Conservation (phyloP, 2,329 filamentous ascomycete species). For the Geosmithia putterillii region DNA sequence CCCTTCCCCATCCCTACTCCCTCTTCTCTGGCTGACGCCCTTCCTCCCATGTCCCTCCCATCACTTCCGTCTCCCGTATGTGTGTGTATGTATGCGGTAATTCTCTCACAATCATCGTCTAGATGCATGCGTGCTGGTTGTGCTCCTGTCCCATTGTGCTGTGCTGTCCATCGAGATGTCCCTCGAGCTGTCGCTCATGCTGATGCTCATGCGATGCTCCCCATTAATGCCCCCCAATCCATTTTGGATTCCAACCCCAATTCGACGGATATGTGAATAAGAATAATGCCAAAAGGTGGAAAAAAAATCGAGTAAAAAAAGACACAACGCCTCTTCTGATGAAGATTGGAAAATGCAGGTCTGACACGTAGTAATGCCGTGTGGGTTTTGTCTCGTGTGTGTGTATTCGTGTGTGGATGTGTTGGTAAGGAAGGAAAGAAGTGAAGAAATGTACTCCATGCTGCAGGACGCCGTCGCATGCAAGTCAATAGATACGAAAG, state of each 20-base stretch:
- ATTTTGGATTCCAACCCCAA: not conserved
- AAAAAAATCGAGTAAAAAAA: not conserved
- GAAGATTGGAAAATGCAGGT: not conserved
- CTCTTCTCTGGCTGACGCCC: not conserved
- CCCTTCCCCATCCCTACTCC: not conserved
- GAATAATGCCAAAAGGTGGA: not conserved
- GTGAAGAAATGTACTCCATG: constrained; percentile 3
- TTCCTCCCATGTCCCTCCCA: not conserved
- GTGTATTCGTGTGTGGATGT: not conserved
- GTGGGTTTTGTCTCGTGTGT: not conserved
- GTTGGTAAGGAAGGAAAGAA: not conserved
- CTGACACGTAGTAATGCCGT: not conserved
- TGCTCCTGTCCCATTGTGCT: not conserved
- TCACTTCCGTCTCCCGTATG: not conserved
- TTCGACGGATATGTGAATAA: not conserved
- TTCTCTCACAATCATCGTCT: not conserved
- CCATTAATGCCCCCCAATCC: not conserved
- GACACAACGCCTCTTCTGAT: not conserved
- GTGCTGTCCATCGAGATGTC: not conserved
- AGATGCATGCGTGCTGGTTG: not conserved
- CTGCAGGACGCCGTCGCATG: constrained; percentile 5
- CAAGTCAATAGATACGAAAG: constrained; percentile 1
- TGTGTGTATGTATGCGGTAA: not conserved
- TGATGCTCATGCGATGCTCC: too few relatives aligned
- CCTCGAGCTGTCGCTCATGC: too few relatives aligned